Conservation (phyloP, 768 basidiomycete genomes). For the Amanita molliuscula region DNA sequence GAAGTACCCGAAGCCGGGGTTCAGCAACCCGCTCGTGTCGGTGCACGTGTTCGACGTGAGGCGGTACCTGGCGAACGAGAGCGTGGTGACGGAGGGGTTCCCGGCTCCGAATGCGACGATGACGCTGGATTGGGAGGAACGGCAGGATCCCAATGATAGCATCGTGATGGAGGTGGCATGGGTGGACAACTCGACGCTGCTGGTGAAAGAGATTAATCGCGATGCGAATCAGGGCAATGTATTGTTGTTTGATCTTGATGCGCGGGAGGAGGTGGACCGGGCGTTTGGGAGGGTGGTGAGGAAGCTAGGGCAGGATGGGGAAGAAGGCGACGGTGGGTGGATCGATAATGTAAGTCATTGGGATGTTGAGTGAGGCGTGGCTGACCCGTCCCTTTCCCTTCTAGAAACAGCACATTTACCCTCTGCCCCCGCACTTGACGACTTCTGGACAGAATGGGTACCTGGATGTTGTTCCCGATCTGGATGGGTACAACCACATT, state of each 20-base stretch:
- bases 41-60: slow-evolving; percentile 76
- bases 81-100: slow-evolving; percentile 12
- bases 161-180: slow-evolving; percentile 80
- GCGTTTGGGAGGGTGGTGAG: slow-evolving; percentile 52
- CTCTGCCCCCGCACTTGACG: slow-evolving; percentile 36
- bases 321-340: slow-evolving; percentile 91
- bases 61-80: slow-evolving; percentile 31
- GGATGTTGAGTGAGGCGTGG: background rate
- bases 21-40: slow-evolving; percentile 77
- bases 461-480: slow-evolving; percentile 79
- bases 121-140: slow-evolving; percentile 57
- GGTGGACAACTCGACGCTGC: slow-evolving; percentile 64
- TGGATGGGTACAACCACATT: slow-evolving; percentile 84
- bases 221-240: slow-evolving; percentile 76
- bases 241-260: slow-evolving; percentile 56
- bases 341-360: slow-evolving; percentile 62
- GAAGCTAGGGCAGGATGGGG: slow-evolving; percentile 71
- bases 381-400: background rate
- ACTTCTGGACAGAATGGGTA: slow-evolving; percentile 51
- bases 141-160: slow-evolving; percentile 48
- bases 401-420: slow-evolving; percentile 55
- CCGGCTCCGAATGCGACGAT: slow-evolving; percentile 33
- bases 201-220: slow-evolving; percentile 83
- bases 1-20: slow-evolving; percentile 86
- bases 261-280: slow-evolving; percentile 15